Conservation (phyloP, 2,329 filamentous ascomycete species). For the Xylariaceae sp. region DNA sequence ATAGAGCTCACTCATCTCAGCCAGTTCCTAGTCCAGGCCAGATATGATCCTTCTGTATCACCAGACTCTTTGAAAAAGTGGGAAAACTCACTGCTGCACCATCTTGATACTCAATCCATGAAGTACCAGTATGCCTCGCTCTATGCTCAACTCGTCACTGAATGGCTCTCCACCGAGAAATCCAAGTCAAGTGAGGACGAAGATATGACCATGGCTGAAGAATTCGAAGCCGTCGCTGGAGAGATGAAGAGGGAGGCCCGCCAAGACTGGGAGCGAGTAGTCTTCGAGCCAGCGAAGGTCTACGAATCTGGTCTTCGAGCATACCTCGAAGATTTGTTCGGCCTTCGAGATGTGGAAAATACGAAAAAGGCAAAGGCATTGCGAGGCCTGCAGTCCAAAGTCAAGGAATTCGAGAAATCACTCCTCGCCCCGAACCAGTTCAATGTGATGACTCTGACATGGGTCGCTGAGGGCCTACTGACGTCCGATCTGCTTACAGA, state of each 20-base stretch:
- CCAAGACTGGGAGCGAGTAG: constrained; percentile 39
- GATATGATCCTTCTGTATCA: constrained; percentile 38
- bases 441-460: constrained; percentile 28
- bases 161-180: constrained; percentile 37
- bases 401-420: constrained; percentile 28
- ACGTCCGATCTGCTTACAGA: constrained; percentile 40
- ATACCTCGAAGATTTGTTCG: constrained; percentile 40
- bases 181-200: constrained; percentile 9
- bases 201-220: constrained; percentile 26
- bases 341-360: constrained; percentile 20
- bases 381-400: constrained; percentile 17
- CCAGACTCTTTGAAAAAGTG: constrained; percentile 27
- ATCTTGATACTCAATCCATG: constrained; percentile 36
- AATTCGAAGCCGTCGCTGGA: constrained; percentile 37
- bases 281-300: constrained; percentile 36
- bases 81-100: constrained; percentile 32
- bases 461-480: constrained; percentile 38
- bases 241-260: constrained; percentile 37
- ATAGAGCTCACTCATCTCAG: constrained; percentile 34
- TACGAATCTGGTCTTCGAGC: constrained; percentile 32
- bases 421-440: constrained; percentile 32
- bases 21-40: constrained; percentile 35
- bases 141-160: constrained; percentile 42
- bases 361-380: constrained; percentile 19
- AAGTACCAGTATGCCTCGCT: constrained; percentile 41